Conservation (phyloP, 495 filamentous ascomycete genomes). For the Penicillium bialowiezense region DNA sequence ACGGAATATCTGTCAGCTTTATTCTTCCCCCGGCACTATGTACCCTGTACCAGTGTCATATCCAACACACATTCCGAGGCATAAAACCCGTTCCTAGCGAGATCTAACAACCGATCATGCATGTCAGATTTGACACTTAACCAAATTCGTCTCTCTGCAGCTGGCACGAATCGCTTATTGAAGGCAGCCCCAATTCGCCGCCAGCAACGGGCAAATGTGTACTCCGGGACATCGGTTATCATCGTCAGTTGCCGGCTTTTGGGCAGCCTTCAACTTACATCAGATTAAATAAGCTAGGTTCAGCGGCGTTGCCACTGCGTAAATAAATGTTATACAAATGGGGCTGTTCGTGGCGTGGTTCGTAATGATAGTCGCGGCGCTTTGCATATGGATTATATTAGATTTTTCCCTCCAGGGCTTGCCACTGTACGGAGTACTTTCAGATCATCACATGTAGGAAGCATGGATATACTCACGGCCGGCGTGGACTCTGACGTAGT, state of each 20-base stretch:
- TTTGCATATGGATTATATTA: not conserved
- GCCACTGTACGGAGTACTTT: not conserved
- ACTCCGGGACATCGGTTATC: not conserved
- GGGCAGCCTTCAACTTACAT: not conserved
- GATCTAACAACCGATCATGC: constrained; percentile 12
- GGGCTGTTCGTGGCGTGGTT: too few species aligned
- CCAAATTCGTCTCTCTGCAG: constrained; percentile 6
- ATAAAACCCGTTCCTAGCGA: constrained; percentile 9
- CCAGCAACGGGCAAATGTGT: not conserved
- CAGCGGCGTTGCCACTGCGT: too few species aligned
- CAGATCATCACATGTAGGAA: not conserved
- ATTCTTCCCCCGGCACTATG: too few species aligned
- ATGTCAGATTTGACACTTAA: constrained; percentile 9
- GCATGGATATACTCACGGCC: not conserved
- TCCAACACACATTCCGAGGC: not conserved
- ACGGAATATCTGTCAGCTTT: too few species aligned
- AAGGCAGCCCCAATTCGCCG: not conserved
- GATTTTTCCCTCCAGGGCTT: not conserved
- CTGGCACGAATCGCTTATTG: not conserved
- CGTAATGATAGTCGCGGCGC: not conserved
- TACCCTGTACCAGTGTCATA: too few species aligned
- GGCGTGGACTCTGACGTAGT: too few species aligned
- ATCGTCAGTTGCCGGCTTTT: constrained; percentile 3
- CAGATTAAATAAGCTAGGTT: too few species aligned
- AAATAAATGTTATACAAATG: too few species aligned